Evolutionary conservation across 202 grass and related monocot genomes (phyloP).

Genomic region (Setaria italica): DNA sequence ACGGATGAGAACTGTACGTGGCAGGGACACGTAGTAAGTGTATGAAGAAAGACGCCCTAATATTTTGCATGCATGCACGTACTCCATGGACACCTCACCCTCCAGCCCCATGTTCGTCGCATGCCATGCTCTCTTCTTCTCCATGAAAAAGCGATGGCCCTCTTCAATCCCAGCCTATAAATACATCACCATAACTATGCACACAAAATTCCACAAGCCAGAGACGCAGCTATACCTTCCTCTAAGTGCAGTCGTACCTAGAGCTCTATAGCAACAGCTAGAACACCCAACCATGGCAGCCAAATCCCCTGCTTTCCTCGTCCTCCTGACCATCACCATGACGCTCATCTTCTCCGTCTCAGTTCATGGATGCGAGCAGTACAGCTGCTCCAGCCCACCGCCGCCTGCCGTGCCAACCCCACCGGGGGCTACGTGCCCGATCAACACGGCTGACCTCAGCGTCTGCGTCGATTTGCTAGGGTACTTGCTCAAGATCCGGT

Average conservation of each 20-base stretch:
- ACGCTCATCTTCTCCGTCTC: not conserved
- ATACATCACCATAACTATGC: not conserved
- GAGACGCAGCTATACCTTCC: not conserved
- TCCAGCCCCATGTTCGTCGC: not conserved
- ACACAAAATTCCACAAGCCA: not conserved
- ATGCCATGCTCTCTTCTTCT: not conserved
- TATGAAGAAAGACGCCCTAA: not conserved
- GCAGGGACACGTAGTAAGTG: not conserved
- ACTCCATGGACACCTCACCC: not conserved
- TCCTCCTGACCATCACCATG: not conserved
- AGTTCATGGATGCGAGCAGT: slow-evolving; percentile 26
- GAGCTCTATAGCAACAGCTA: not conserved
- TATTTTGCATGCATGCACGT: not conserved
- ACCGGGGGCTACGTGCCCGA: slow-evolving; percentile 35
- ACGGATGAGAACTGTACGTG: not conserved
- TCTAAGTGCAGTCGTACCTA: not conserved
- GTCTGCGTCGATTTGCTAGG: slow-evolving; percentile 39
- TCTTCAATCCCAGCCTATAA: not conserved
- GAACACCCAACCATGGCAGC: not conserved
- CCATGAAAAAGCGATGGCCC: not conserved
- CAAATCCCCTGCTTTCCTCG: not conserved
- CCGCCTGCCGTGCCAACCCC: not conserved
- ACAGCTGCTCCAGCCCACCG: not conserved
- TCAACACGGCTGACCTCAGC: slow-evolving; percentile 32
- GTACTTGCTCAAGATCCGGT: slow-evolving; percentile 30